phyloP scores from a whole-genome alignment of 495 filamentous ascomycete genomes.

The Hypoxylon cercidicola region DNA sequence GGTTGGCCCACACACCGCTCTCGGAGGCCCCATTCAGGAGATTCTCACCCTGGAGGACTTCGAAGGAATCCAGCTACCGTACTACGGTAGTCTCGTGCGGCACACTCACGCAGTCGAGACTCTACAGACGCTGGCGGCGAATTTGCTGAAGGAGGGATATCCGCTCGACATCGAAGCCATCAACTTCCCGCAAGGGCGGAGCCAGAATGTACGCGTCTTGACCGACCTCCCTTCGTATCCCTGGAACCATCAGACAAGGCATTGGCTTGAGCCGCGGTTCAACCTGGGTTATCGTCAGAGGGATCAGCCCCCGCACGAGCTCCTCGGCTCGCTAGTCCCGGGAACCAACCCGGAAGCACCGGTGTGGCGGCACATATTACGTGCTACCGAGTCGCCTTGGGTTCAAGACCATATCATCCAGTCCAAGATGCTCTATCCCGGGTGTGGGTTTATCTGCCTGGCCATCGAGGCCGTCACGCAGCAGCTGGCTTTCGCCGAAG shows the following conservation, averaged over 20 bases:
- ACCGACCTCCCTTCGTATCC: conserved; percentile 42
- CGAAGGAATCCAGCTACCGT: conserved; percentile 1
- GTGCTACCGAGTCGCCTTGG: neutral
- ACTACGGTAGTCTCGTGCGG: conserved; percentile 14
- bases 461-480: neutral
- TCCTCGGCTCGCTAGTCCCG: conserved; percentile 48
- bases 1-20: conserved; percentile 55
- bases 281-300: conserved; percentile 34
- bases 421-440: neutral
- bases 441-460: neutral
- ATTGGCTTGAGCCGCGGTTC: conserved; percentile 54
- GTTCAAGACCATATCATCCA: neutral
- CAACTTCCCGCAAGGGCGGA: conserved; percentile 32
- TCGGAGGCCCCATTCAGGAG: conserved; percentile 44
- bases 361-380: neutral
- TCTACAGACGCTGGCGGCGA: conserved; percentile 21
- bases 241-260: conserved; percentile 52
- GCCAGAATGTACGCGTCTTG: neutral
- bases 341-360: conserved; percentile 5
- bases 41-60: conserved; percentile 6
- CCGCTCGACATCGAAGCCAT: conserved; percentile 8
- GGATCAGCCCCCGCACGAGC: conserved; percentile 43
- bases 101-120: conserved; percentile 23
- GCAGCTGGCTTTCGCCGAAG: neutral
- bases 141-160: conserved; percentile 9